Base-by-base conservation (phyloP, 495 filamentous ascomycete genomes). In the Arthonia radiata region DNA sequence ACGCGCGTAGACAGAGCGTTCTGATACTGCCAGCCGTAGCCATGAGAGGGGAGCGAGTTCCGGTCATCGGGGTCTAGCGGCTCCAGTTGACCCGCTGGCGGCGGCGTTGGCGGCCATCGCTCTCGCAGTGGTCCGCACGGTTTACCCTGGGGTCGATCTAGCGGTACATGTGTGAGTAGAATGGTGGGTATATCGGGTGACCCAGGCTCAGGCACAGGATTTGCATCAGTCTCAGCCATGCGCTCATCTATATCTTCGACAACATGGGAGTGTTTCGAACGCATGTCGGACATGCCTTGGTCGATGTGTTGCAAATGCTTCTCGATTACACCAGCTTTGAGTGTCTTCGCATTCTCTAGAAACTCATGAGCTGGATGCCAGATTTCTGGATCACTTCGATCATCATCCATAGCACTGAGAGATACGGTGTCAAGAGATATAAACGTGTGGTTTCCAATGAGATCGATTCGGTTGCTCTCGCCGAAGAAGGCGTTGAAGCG, bases 371-470 rank as follows among this genome's bases (percentile, higher is more conserved):
- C 58, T 0, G 86, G 78, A 25, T 58, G 53, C 59, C 75, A 91
- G 15, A 94, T 72, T 7, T 43, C 39, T 23, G 44, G 35, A 14
- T 32, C 26, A 4, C 28, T 23, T 44, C 23, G 11, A 59, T 49
- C 47, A 27, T 64, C 57, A 19, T 57, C 56, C 40, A 57, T 57
- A 5, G 81, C 81, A 40, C 76, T 86, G 35, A 94, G 47, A 7
- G 79, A 91, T 4, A 89, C 69, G 0, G 69, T 66, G 37, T 99
- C 89, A 2, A 99, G 54, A 1, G 79, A 82, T 4, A 99, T 72
- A 42, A 94, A 83, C 0, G 79, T 86, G 44, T 99, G 89, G 37
- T 99, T 99, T 2, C 80, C 89, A 31, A 90, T 61, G 6, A 92
- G 57, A 41, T 92, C 77, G 10, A 94, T 63, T 10, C 76, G 58